Conservation (phyloP, 345 rosid genomes). For the Acer yangbiense region DNA sequence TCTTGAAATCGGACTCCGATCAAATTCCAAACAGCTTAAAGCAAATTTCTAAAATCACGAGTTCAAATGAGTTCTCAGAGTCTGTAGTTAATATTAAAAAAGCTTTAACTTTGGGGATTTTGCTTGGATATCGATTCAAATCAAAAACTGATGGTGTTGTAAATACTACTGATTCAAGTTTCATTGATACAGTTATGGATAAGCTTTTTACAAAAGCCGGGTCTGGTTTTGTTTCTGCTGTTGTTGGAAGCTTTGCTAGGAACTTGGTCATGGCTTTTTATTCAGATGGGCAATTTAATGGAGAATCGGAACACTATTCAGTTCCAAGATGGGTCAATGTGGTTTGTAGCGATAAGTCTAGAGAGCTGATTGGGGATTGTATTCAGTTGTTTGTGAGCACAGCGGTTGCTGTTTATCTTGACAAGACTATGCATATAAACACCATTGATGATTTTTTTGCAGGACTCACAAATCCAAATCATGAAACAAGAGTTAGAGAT, state of each 20-base stretch:
- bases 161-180: constrained; percentile 32
- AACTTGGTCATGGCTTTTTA: constrained; percentile 57
- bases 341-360: constrained; percentile 47
- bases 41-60: constrained; percentile 64
- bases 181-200: constrained; percentile 55
- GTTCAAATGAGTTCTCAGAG: constrained; percentile 58
- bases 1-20: constrained; percentile 65
- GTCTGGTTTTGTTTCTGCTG: constrained; percentile 71
- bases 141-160: constrained; percentile 21
- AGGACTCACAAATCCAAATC: constrained; percentile 77
- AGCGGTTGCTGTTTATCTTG: constrained; percentile 80
- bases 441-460: constrained; percentile 63
- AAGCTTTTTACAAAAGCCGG: constrained; percentile 68
- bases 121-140: constrained; percentile 41
- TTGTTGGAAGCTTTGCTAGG: constrained; percentile 84
- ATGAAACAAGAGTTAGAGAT: constrained; percentile 49
- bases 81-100: constrained; percentile 46
- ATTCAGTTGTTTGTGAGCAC: constrained; percentile 75
- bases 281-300: constrained; percentile 15
- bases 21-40: constrained; percentile 69
- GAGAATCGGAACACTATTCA: constrained; percentile 16
- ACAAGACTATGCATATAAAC: constrained; percentile 66
- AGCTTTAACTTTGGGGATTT: constrained; percentile 56
- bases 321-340: constrained; percentile 42
- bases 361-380: constrained; percentile 65